These are phyloP conservation scores for Skeletonema menzelii DNA, from an alignment of 108 stramenopile species.

Conservation along the genomic window DNA sequence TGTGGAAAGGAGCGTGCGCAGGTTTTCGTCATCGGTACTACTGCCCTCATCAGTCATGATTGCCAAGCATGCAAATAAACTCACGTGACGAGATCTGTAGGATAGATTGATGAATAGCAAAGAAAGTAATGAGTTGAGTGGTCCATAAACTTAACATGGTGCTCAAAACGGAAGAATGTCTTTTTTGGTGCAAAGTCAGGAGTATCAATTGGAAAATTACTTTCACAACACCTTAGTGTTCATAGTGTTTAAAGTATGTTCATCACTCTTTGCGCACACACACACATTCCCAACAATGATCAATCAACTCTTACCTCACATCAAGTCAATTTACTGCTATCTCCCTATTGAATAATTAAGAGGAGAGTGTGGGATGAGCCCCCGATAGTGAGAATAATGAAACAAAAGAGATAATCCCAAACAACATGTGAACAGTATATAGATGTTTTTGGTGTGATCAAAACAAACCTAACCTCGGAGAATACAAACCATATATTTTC, in stretches of 20 bases:
- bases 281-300: not conserved
- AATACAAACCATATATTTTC: conserved; percentile 40
- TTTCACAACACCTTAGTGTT: conserved; percentile 20
- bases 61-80: not conserved
- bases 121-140: not conserved
- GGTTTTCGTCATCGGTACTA: not conserved
- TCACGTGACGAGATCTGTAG: not conserved
- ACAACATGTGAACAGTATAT: not conserved
- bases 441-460: not conserved
- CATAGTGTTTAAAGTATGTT: conserved; percentile 50
- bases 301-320: not conserved
- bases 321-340: not conserved
- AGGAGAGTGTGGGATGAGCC: not conserved
- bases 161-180: not conserved
- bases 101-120: not conserved
- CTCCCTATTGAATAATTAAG: not conserved
- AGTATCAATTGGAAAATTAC: conserved; percentile 49
- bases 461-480: conserved; percentile 24
- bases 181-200: conserved; percentile 14
- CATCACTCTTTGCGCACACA: conserved; percentile 29
- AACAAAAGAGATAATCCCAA: not conserved
- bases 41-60: conserved; percentile 8
- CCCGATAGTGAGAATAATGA: not conserved
- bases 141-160: not conserved
- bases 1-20: conserved; percentile 15